Percentiles rank a stretch among this genome's conserved stretches.
These are phyloP conservation scores for Aureobasidium sp. DNA, from an alignment of 2,329 filamentous ascomycete species.

Conservation along the genomic window DNA sequence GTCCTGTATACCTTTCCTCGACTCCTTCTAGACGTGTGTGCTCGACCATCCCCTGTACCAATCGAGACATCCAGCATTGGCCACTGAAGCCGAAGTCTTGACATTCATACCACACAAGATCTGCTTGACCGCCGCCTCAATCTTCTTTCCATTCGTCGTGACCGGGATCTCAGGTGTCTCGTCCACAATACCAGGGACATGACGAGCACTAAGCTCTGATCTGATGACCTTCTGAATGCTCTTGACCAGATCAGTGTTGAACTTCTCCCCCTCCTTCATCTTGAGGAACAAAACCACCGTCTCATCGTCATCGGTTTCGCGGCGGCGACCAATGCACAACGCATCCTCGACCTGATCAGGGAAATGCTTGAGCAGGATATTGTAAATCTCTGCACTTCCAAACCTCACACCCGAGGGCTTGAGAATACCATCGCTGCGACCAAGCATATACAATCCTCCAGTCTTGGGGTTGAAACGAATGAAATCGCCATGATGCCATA, in stretches of 20 bases:
- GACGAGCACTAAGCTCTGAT: slow-evolving; percentile 73
- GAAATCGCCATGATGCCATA: slow-evolving; percentile 97
- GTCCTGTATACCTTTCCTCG: neutral
- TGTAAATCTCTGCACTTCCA: slow-evolving; percentile 92
- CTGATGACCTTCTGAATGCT: slow-evolving; percentile 61
- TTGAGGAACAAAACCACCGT: slow-evolving; percentile 84
- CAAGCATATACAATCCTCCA: slow-evolving; percentile 80
- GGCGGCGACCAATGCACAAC: slow-evolving; percentile 72
- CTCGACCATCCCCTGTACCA: slow-evolving; percentile 78
- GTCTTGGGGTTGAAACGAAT: slow-evolving; percentile 62
- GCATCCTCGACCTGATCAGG: slow-evolving; percentile 70
- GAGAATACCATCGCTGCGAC: slow-evolving; percentile 82
- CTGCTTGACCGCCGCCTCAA: slow-evolving; percentile 94
- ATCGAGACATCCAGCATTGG: slow-evolving; percentile 76
- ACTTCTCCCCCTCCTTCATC: slow-evolving; percentile 51
- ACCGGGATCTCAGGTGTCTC: slow-evolving; percentile 80
- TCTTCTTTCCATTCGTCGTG: slow-evolving; percentile 95
- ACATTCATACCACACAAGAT: slow-evolving; percentile 82
- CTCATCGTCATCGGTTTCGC: slow-evolving; percentile 67
- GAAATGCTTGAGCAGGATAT: slow-evolving; percentile 80
- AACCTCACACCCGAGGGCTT: slow-evolving; percentile 91
- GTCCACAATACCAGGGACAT: slow-evolving; percentile 78
- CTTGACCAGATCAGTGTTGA: slow-evolving; percentile 51
- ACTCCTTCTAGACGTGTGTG: slow-evolving; percentile 28
- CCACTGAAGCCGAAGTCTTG: slow-evolving; percentile 87